Conservation (phyloP, 129 eudicot genomes). For the Oenanthe sinensis region DNA sequence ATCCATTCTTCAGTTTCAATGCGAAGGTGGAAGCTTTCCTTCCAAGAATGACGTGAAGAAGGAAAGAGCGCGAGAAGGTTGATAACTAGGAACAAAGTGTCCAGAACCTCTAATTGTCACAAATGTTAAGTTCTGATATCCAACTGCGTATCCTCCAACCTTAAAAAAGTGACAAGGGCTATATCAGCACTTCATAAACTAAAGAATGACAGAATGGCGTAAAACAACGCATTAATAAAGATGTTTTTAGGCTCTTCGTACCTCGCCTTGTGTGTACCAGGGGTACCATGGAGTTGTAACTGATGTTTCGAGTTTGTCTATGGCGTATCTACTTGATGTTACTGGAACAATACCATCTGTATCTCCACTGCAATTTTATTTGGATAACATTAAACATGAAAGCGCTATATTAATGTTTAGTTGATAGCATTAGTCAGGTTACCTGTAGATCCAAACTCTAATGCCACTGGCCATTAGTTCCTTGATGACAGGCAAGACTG, state of each 20-base stretch:
- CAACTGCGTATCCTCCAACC: slow-evolving; percentile 59
- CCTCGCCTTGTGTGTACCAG: slow-evolving; percentile 46
- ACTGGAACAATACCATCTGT: slow-evolving; percentile 38
- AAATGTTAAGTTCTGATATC: slow-evolving; percentile 41
- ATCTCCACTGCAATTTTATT: slow-evolving; percentile 39
- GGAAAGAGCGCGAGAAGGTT: slow-evolving; percentile 49
- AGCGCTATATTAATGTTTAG: neutral
- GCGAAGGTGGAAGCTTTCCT: slow-evolving; percentile 39
- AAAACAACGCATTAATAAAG: neutral
- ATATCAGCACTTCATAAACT: neutral
- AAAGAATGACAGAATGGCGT: too few relatives aligned
- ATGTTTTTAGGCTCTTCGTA: slow-evolving; percentile 14
- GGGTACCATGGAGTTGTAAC: slow-evolving; percentile 46
- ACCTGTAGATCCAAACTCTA: slow-evolving; percentile 41
- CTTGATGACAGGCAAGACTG: slow-evolving; percentile 9
- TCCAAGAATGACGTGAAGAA: slow-evolving; percentile 45
- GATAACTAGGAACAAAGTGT: slow-evolving; percentile 64
- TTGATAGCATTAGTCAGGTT: neutral
- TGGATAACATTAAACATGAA: neutral
- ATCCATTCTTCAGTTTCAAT: neutral
- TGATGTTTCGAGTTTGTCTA: slow-evolving; percentile 30
- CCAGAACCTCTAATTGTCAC: slow-evolving; percentile 25
- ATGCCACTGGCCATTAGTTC: slow-evolving; percentile 32
- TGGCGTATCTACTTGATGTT: slow-evolving; percentile 42
- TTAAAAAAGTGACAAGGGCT: neutral